Evolutionary conservation across 2,329 filamentous ascomycete genomes (phyloP).

Genomic region (Fusarium subglutinans): DNA sequence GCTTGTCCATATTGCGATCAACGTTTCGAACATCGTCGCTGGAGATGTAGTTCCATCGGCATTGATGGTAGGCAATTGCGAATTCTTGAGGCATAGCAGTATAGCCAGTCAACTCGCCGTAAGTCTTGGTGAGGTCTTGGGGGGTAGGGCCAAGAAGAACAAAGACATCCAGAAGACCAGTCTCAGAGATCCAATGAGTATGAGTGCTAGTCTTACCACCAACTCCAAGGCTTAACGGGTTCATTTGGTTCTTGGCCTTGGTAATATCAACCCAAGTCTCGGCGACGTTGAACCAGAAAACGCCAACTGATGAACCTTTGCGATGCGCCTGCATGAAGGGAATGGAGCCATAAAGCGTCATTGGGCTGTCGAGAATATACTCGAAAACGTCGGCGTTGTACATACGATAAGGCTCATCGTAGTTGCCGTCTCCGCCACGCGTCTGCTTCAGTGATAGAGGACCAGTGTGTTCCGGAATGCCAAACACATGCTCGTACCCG

Average conservation of each 20-base stretch:
- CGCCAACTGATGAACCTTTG: slow-evolving; percentile 90
- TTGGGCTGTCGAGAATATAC: slow-evolving; percentile 95
- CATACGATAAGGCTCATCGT: slow-evolving; percentile 88
- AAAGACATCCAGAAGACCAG: slow-evolving; percentile 89
- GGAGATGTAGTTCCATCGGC: slow-evolving; percentile 98
- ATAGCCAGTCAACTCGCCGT: slow-evolving; percentile 89
- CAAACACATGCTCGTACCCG: slow-evolving; percentile 91
- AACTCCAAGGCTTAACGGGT: slow-evolving; percentile 79
- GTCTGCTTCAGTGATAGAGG: slow-evolving; percentile 90
- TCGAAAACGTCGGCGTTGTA: slow-evolving; percentile 99
- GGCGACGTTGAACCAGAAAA: slow-evolving; percentile 97
- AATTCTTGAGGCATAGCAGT: slow-evolving; percentile 93
- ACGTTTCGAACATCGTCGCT: slow-evolving; percentile 98
- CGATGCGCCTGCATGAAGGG: slow-evolving; percentile 98
- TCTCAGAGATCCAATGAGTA: slow-evolving; percentile 97
- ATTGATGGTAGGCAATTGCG: slow-evolving; percentile 93
- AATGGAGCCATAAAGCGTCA: slow-evolving; percentile 98
- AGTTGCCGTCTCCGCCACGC: slow-evolving; percentile 84
- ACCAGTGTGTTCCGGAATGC: slow-evolving; percentile 92
- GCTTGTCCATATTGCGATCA: slow-evolving; percentile 94
- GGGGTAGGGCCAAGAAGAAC: slow-evolving; percentile 92
- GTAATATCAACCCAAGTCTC: slow-evolving; percentile 98
- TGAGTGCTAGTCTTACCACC: slow-evolving; percentile 77
- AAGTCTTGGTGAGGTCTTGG: slow-evolving; percentile 81
- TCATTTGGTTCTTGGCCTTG: slow-evolving; percentile 77